phyloP scores from a whole-genome alignment of 352 stramenopile species.

The Blastocystis sp. region DNA sequence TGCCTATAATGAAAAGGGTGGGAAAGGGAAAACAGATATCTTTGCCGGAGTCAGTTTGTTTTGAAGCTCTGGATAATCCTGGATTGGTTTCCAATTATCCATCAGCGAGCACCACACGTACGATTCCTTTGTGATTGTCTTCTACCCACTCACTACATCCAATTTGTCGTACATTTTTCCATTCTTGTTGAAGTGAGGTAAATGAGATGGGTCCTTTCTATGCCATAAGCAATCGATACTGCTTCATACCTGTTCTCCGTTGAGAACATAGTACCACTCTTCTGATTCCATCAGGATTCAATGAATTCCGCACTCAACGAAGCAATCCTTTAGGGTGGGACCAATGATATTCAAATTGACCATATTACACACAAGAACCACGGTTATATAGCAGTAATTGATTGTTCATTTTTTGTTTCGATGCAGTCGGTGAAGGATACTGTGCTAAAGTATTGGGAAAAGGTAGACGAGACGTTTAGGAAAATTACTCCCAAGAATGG shows the following conservation, averaged over 20 bases:
- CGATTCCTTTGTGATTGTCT: background rate
- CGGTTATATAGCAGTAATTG: background rate
- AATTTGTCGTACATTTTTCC: background rate
- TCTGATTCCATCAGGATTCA: conserved; percentile 56
- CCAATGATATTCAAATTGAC: background rate
- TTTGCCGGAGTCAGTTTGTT: background rate
- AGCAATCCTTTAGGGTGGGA: background rate
- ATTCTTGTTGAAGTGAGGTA: background rate
- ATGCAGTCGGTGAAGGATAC: background rate
- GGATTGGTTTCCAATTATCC: conserved; percentile 39
- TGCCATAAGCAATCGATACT: background rate
- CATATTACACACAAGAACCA: background rate
- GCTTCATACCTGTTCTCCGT: conserved; percentile 22
- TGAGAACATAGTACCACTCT: conserved; percentile 56
- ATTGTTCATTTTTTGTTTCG: background rate
- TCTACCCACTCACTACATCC: background rate
- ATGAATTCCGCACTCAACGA: conserved; percentile 42
- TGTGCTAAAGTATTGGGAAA: background rate
- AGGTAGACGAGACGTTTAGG: conserved; percentile 26
- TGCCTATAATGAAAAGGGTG: background rate
- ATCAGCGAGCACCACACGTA: conserved; percentile 47
- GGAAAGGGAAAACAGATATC: background rate
- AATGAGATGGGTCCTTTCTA: conserved; percentile 51
- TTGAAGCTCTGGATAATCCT: background rate
- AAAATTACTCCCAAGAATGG: conserved; percentile 34